Conservation (phyloP, 2,329 filamentous ascomycete genomes). For the Pseudovirgaria hyperparasitica region DNA sequence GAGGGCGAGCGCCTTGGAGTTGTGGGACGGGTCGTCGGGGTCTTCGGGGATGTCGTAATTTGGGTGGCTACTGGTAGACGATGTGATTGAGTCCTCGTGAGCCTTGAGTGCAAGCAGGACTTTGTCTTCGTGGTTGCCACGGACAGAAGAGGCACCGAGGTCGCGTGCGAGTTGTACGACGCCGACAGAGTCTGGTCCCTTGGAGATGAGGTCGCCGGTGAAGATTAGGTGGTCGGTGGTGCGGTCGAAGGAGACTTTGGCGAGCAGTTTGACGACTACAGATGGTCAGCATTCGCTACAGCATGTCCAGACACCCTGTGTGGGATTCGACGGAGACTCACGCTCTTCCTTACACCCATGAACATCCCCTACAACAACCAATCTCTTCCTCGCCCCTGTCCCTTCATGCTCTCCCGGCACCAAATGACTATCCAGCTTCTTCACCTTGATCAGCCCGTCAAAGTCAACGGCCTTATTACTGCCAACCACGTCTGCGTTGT, state of each 20-base stretch:
- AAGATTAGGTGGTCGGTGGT: slow-evolving; percentile 36
- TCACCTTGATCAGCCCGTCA: slow-evolving; percentile 37
- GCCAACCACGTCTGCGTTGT: slow-evolving; percentile 26
- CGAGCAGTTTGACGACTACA: slow-evolving; percentile 45
- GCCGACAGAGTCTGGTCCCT: slow-evolving; percentile 70
- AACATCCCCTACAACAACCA: slow-evolving; percentile 82
- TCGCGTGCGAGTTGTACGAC: slow-evolving; percentile 65
- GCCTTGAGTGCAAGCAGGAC: slow-evolving; percentile 58
- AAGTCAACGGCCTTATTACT: slow-evolving; percentile 35
- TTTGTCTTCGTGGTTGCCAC: slow-evolving; percentile 87
- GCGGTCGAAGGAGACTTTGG: slow-evolving; percentile 50
- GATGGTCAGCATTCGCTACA: slow-evolving; percentile 1
- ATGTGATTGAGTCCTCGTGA: too few species aligned
- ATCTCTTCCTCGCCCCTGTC: slow-evolving; percentile 35
- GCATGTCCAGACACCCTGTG: too few species aligned
- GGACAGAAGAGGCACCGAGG: slow-evolving; percentile 65
- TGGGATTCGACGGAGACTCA: slow-evolving; percentile 16
- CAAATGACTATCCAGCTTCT: slow-evolving; percentile 33
- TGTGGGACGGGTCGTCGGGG: slow-evolving; percentile 15
- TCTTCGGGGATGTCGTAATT: slow-evolving; percentile 18
- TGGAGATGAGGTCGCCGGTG: slow-evolving; percentile 46
- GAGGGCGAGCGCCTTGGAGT: slow-evolving; percentile 35
- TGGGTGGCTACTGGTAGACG: slow-evolving; percentile 9
- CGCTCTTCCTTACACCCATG: slow-evolving; percentile 71
- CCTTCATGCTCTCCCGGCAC: slow-evolving; percentile 28